Percentiles rank a stretch among this genome's conserved stretches.
Evolutionary conservation across 179 eudicot species (phyloP).

Genomic region (Dionaea muscipula): DNA sequence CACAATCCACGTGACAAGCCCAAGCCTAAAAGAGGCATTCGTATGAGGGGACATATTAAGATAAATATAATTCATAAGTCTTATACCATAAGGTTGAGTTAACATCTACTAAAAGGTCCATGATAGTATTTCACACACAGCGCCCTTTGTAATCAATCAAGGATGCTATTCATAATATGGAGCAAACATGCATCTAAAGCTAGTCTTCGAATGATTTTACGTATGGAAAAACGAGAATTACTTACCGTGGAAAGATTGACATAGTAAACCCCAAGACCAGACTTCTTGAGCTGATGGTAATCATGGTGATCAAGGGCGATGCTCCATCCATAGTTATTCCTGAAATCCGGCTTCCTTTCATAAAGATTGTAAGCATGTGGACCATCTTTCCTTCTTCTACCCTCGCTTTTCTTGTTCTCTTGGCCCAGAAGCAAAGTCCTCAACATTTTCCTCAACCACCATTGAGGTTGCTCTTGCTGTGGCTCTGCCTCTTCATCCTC

Average conservation of each 20-base stretch:
- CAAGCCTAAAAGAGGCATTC: too few species aligned
- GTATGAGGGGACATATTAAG: too few species aligned
- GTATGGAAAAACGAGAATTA: neutral
- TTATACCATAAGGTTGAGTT: too few species aligned
- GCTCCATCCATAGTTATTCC: slow-evolving; percentile 71
- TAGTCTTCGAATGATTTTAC: too few species aligned
- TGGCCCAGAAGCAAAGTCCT: slow-evolving; percentile 20
- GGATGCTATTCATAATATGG: too few species aligned
- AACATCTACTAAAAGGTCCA: too few species aligned
- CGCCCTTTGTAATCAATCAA: too few species aligned
- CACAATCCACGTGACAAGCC: too few species aligned
- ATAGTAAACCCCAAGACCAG: slow-evolving; percentile 47
- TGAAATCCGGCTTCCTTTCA: slow-evolving; percentile 42
- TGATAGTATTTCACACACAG: too few species aligned
- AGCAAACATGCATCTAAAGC: too few species aligned
- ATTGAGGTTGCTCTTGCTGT: slow-evolving; percentile 16
- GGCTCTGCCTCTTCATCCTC: slow-evolving; percentile 11
- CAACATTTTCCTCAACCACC: slow-evolving; percentile 41
- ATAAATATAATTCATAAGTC: too few species aligned
- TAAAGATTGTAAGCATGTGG: slow-evolving; percentile 56
- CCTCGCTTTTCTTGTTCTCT: slow-evolving; percentile 6
- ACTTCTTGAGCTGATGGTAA: slow-evolving; percentile 43
- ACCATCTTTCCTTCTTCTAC: slow-evolving; percentile 8
- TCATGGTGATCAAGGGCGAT: slow-evolving; percentile 41
- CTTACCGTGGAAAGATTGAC: slow-evolving; percentile 83